Percentiles rank a stretch among this genome's conserved stretches.
phyloP scores from a whole-genome alignment of 768 basidiomycete species.

The Phlebiopsis gigantea region DNA sequence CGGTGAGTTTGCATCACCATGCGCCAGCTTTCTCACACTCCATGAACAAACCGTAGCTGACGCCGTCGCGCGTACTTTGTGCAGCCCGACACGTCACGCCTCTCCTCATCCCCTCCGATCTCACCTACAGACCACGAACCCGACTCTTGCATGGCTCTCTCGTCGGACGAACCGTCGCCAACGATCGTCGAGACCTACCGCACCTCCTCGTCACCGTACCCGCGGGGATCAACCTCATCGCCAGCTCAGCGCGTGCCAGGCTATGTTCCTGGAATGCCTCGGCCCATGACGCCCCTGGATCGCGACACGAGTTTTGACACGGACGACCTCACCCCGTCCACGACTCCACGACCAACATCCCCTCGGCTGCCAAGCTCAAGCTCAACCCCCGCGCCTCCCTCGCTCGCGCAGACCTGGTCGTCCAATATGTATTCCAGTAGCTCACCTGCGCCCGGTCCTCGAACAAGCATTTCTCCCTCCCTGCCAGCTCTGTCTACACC shows the following conservation, averaged over 20 bases:
- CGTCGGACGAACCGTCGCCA: constrained; percentile 46
- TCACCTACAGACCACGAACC: constrained; percentile 40
- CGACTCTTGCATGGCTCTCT: constrained; percentile 69
- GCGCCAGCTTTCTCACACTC: constrained; percentile 1
- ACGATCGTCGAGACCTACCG: constrained; percentile 19
- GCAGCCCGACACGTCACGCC: constrained; percentile 16
- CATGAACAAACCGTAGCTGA: constrained; percentile 4
- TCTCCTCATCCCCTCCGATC: constrained; percentile 12
- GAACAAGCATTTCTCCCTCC: constrained; percentile 41
- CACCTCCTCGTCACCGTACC: constrained; percentile 40
- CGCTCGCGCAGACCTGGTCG: constrained; percentile 30
- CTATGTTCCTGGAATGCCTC: constrained; percentile 86
- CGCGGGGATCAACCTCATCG: constrained; percentile 45
- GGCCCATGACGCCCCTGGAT: constrained; percentile 87
- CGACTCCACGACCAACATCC: constrained; percentile 75
- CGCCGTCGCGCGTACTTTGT: background rate
- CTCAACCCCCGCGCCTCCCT: constrained; percentile 25
- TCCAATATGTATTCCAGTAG: constrained; percentile 44
- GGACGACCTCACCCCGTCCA: constrained; percentile 67
- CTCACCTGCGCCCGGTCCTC: constrained; percentile 48
- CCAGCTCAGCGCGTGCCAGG: constrained; percentile 61
- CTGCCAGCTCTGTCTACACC: constrained; percentile 29
- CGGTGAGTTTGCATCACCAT: constrained; percentile 15
- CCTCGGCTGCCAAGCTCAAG: constrained; percentile 39
- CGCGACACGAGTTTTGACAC: constrained; percentile 41